Conservation (phyloP, 2,329 filamentous ascomycete genomes). For the Penicillium crustosum region DNA sequence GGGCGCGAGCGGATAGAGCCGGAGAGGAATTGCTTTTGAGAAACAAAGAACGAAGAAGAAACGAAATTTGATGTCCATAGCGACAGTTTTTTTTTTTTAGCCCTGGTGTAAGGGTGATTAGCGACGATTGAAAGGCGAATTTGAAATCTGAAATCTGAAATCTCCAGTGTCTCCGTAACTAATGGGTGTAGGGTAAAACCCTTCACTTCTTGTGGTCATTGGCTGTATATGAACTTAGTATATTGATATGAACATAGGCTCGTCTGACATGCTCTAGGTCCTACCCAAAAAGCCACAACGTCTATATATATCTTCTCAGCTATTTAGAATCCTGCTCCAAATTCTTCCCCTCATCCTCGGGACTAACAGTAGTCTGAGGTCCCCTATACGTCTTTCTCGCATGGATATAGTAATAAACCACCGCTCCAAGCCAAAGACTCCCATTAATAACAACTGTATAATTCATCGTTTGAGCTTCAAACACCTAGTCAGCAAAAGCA, state of each 20-base stretch:
- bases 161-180: neutral
- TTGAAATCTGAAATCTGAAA: neutral
- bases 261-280: neutral
- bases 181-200: neutral
- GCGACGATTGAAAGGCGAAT: neutral
- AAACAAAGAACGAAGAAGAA: neutral
- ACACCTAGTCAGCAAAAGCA: neutral
- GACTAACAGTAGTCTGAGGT: conserved; percentile 57
- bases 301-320: neutral
- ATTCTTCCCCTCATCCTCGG: conserved; percentile 19
- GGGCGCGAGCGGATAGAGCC: neutral
- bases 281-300: neutral
- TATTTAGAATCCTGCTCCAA: neutral
- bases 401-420: conserved; percentile 57
- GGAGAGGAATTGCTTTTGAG: neutral
- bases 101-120: neutral
- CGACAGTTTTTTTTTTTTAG: neutral
- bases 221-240: no score
- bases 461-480: conserved; percentile 54
- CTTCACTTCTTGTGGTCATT: neutral
- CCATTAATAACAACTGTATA: conserved; percentile 62
- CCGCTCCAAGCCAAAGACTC: conserved; percentile 56
- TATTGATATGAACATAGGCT: neutral
- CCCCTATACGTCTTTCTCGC: conserved; percentile 62
- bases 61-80: neutral